Percentiles rank a stretch among this genome's conserved stretches.
These are phyloP conservation scores for Didymosphaeria variabile DNA, from an alignment of 2,329 filamentous ascomycete species.

Conservation along the genomic window DNA sequence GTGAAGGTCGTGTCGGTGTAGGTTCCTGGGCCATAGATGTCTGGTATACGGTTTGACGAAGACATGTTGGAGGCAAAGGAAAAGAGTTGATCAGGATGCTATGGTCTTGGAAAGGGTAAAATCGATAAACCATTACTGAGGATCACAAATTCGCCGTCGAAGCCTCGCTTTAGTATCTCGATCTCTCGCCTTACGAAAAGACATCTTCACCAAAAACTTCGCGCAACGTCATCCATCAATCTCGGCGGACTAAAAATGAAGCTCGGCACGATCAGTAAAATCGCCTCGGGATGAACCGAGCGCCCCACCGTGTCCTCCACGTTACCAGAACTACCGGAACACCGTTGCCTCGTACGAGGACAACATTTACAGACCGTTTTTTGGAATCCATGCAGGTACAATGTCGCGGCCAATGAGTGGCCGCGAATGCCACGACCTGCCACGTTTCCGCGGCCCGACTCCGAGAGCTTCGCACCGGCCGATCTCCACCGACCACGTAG, in stretches of 20 bases:
- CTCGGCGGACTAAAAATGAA: background rate
- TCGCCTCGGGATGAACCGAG: background rate
- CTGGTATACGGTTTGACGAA: slow-evolving; percentile 13
- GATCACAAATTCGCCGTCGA: background rate
- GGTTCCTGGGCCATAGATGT: slow-evolving; percentile 54
- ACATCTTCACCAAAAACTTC: background rate
- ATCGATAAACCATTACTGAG: background rate
- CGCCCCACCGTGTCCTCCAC: background rate
- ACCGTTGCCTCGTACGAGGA: slow-evolving; percentile 1
- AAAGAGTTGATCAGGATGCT: background rate
- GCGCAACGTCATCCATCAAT: background rate
- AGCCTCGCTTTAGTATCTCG: background rate
- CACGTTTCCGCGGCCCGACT: slow-evolving; percentile 3
- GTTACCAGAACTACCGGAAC: background rate
- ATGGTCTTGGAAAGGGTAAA: background rate
- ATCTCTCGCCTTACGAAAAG: background rate
- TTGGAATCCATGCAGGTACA: background rate
- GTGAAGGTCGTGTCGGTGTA: slow-evolving; percentile 50
- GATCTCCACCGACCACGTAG: background rate
- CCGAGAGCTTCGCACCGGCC: background rate
- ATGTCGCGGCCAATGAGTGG: background rate
- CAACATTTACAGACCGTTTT: background rate
- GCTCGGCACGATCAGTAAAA: background rate
- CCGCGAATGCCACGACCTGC: background rate
- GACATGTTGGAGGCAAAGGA: slow-evolving; percentile 14